Conservation (phyloP, 2,329 filamentous ascomycete genomes). For the Blastomyces percursus region DNA sequence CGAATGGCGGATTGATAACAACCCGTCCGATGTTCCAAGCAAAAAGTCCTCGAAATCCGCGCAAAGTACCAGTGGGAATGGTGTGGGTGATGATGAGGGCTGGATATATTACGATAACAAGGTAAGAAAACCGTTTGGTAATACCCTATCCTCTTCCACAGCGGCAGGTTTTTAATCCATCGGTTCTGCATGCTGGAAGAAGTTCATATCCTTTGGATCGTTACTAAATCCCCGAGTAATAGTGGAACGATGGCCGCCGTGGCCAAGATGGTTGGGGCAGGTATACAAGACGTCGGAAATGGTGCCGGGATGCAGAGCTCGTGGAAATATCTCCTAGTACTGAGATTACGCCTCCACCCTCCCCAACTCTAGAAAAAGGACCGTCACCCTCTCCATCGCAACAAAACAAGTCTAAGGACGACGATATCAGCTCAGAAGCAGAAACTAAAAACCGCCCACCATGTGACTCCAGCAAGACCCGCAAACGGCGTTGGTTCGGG, state of each 20-base stretch:
- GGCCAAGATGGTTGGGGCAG: conserved; percentile 85
- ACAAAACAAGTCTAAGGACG: conserved; percentile 15
- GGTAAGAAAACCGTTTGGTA: conserved; percentile 39
- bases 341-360: conserved; percentile 15
- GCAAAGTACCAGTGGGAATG: conserved; percentile 34
- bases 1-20: conserved; percentile 75
- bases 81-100: conserved; percentile 53
- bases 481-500: conserved; percentile 29
- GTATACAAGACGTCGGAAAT: conserved; percentile 87
- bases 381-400: conserved; percentile 20
- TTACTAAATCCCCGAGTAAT: neutral
- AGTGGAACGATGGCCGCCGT: conserved; percentile 84
- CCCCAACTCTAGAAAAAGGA: conserved; percentile 32
- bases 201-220: neutral
- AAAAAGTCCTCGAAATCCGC: conserved; percentile 37
- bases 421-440: conserved; percentile 13
- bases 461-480: conserved; percentile 22
- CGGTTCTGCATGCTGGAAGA: conserved; percentile 5
- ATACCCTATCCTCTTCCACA: neutral
- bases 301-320: conserved; percentile 92
- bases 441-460: conserved; percentile 22
- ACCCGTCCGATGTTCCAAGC: conserved; percentile 25
- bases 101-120: conserved; percentile 99
- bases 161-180: neutral
- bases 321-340: conserved; percentile 53